Evolutionary conservation across 2,329 filamentous ascomycete species (phyloP), one percentile per base, ranked within the genome.

Genomic region (Helotiales sp.): DNA sequence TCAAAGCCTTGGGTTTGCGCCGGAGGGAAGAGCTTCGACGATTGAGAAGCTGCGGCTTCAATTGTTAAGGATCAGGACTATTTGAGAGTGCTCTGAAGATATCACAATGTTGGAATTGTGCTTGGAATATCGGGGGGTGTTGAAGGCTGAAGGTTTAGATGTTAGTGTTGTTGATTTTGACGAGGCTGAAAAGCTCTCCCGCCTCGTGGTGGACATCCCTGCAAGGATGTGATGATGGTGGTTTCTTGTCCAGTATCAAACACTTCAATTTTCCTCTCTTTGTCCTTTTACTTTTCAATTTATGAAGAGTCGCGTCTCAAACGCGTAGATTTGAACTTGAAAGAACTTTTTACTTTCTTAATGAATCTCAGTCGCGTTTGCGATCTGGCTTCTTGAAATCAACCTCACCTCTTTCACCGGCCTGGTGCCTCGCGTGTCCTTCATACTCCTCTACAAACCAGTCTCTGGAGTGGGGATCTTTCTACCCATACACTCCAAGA

Each of bases 111-210:
- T 15, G 30, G 20, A 8, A 7, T 15, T 20, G 30, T 7, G 15
- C 22, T 32, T 28, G 6, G 22, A n/a, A 28, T 2, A 6, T 6
- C 17, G 30, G 15, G 34, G 24, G 7, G 30, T 28, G n/a, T 32
- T 15, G 6, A 37, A 63, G 26, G 11, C 20, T 47, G n/a, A 64
- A 13, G 34, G 32, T 26, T 57, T 30, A 11, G 1, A 28, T 11
- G 10, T 8, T 24, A 20, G n/a, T 26, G 37, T 47, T 68, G 61
- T 65, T 70, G 63, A 67, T 69, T 49, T 54, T 63, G 66, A 65
- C 71, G 58, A 73, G 71, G 71, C 71, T 73, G 71, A 73, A 50
- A 61, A 61, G 45, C 43, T 50, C 26, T 37, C 26, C 24, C 20
- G 22, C 59, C 28, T 47, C 30, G 59, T 50, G 28, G 28, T 63